These are phyloP conservation scores for Podospora australis DNA, from an alignment of 495 filamentous ascomycete species.

Conservation along the genomic window DNA sequence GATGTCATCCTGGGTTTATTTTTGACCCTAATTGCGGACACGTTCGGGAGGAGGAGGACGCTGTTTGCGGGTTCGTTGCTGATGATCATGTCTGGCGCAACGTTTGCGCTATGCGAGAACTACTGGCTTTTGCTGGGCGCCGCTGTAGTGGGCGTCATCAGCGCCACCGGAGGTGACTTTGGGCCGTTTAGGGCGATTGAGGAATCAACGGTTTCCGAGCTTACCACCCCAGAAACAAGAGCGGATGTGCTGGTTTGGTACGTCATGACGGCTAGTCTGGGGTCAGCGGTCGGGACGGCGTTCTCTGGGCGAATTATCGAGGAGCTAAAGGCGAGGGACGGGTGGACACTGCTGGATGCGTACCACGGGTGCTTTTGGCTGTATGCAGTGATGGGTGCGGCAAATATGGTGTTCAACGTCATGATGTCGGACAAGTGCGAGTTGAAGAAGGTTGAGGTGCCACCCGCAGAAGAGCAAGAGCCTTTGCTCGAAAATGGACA, in stretches of 20 bases:
- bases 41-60: constrained; percentile 60
- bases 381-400: constrained; percentile 30
- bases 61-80: constrained; percentile 58
- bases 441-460: constrained; percentile 18
- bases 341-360: constrained; percentile 30
- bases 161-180: constrained; percentile 70
- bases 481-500: constrained; percentile 4
- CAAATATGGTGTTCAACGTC: constrained; percentile 28
- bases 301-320: constrained; percentile 35
- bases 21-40: constrained; percentile 72
- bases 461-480: constrained; percentile 7
- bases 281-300: constrained; percentile 27
- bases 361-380: constrained; percentile 36
- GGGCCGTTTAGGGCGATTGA: constrained; percentile 82
- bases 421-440: constrained; percentile 32
- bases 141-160: constrained; percentile 76
- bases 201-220: constrained; percentile 69
- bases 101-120: constrained; percentile 61
- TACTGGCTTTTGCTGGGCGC: constrained; percentile 72
- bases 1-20: constrained; percentile 70
- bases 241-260: constrained; percentile 85
- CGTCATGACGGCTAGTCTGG: constrained; percentile 41
- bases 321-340: constrained; percentile 18
- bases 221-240: constrained; percentile 55
- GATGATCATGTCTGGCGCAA: constrained; percentile 61